A percentile compares a stretch with the other conserved stretches of the same genome.
These are phyloP conservation scores for Verticillium isaacii DNA, from an alignment of 2,329 filamentous ascomycete genomes.

Conservation along the genomic window DNA sequence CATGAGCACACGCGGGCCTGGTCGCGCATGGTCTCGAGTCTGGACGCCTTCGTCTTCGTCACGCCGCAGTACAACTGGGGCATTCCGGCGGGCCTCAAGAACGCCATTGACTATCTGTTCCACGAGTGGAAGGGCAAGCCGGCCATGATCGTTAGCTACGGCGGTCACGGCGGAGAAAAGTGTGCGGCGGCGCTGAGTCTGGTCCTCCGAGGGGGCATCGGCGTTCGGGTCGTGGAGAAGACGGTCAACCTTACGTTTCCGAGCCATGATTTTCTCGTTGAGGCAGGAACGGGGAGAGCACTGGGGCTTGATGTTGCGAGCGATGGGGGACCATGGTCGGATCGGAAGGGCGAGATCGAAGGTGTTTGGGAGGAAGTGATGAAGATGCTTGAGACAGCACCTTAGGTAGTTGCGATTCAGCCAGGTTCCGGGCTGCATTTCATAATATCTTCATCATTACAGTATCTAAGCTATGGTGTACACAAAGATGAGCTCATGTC, in stretches of 20 bases:
- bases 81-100: slow-evolving; percentile 50
- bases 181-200: neutral
- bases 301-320: neutral
- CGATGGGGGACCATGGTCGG: neutral
- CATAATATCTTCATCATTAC: too few relatives aligned
- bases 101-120: slow-evolving; percentile 57
- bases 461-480: too few relatives aligned
- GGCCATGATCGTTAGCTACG: slow-evolving; percentile 48
- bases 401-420: too few relatives aligned
- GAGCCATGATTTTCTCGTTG: neutral
- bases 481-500: too few relatives aligned
- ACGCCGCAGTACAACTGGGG: slow-evolving; percentile 55
- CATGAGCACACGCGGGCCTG: slow-evolving; percentile 29
- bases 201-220: neutral
- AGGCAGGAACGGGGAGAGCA: neutral
- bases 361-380: neutral
- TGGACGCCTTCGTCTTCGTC: slow-evolving; percentile 37
- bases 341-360: neutral
- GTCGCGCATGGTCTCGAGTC: slow-evolving; percentile 21
- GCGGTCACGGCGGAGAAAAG: slow-evolving; percentile 33
- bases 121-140: slow-evolving; percentile 55
- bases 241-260: neutral
- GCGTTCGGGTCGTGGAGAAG: neutral
- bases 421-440: too few relatives aligned
- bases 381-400: neutral